Evolutionary conservation across 495 filamentous ascomycete species (phyloP).

Genomic region (Hypoxylon intermedium): DNA sequence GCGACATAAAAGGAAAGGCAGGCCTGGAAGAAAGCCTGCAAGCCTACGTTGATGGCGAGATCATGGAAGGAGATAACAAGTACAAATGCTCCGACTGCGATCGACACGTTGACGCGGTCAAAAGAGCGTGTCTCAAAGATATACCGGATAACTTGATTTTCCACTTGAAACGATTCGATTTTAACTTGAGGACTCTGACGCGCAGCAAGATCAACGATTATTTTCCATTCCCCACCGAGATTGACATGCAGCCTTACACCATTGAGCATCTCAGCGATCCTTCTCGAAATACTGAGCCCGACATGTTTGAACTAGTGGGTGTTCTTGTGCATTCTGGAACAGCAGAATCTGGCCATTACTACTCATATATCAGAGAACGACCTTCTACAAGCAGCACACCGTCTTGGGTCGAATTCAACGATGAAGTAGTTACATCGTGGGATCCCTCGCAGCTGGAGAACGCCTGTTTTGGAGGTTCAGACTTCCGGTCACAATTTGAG

Average conservation of each 20-base stretch:
- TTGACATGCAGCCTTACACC: constrained; percentile 93
- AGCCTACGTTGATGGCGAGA: constrained; percentile 93
- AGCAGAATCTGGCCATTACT: constrained; percentile 96
- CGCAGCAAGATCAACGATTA: constrained; percentile 95
- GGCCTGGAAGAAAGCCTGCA: constrained; percentile 85
- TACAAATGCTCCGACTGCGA: constrained; percentile 95
- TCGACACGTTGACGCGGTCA: constrained; percentile 91
- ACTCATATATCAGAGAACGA: constrained; percentile 88
- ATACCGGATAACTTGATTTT: constrained; percentile 95
- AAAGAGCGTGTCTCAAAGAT: constrained; percentile 90
- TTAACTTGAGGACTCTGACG: constrained; percentile 82
- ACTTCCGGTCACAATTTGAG: constrained; percentile 57
- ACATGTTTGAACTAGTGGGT: constrained; percentile 91
- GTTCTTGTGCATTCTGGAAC: constrained; percentile 92
- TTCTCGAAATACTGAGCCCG: constrained; percentile 56
- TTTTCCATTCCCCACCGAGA: constrained; percentile 82
- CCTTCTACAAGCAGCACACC: constrained; percentile 58
- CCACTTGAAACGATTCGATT: constrained; percentile 95
- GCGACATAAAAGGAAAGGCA: constrained; percentile 93
- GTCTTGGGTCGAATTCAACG: constrained; percentile 93
- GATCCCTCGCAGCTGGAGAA: constrained; percentile 74
- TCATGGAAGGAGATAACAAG: constrained; percentile 98
- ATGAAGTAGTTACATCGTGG: constrained; percentile 78
- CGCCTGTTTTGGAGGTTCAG: constrained; percentile 80
- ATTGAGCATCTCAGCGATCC: constrained; percentile 81